Evolutionary conservation across 495 filamentous ascomycete species (phyloP).

Genomic region (Aspergillus sparsus): DNA sequence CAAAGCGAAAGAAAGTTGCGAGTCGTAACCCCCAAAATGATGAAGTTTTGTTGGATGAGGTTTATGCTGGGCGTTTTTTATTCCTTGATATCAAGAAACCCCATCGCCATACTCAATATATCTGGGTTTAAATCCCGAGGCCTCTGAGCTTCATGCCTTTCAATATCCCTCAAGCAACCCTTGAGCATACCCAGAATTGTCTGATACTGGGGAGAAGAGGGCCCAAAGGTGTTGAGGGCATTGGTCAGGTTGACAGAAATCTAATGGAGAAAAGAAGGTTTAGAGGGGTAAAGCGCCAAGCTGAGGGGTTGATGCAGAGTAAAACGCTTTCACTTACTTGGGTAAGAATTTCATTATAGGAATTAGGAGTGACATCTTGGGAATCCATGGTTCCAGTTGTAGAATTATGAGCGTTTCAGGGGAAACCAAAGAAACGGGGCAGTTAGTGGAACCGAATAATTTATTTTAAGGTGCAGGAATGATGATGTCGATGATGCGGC

Average conservation of each 20-base stretch:
- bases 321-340: conserved; percentile 27
- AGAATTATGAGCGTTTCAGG: background rate
- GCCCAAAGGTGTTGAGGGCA: conserved; percentile 43
- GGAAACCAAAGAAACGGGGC: background rate
- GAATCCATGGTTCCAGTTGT: background rate
- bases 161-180: conserved; percentile 37
- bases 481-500: conserved; percentile 2
- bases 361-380: background rate
- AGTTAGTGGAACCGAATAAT: conserved; percentile 2
- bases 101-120: conserved; percentile 41
- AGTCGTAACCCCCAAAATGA: too few relatives aligned
- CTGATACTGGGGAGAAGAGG: conserved; percentile 43
- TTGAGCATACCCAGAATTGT: conserved; percentile 40
- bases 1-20: background rate
- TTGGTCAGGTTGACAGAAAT: conserved; percentile 47
- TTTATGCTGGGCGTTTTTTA: conserved; percentile 9
- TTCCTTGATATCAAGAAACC: conserved; percentile 40
- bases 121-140: conserved; percentile 33
- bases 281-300: background rate
- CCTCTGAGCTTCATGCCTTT: conserved; percentile 22
- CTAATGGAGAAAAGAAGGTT: conserved; percentile 22
- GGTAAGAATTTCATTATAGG: conserved; percentile 34
- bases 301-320: background rate
- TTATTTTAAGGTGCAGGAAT: conserved; percentile 2
- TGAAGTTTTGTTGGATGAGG: too few relatives aligned